Percentiles rank a stretch among this genome's conserved stretches.
Conservation (phyloP, 2,329 filamentous ascomycete genomes). For the Aspergillus sp. region DNA sequence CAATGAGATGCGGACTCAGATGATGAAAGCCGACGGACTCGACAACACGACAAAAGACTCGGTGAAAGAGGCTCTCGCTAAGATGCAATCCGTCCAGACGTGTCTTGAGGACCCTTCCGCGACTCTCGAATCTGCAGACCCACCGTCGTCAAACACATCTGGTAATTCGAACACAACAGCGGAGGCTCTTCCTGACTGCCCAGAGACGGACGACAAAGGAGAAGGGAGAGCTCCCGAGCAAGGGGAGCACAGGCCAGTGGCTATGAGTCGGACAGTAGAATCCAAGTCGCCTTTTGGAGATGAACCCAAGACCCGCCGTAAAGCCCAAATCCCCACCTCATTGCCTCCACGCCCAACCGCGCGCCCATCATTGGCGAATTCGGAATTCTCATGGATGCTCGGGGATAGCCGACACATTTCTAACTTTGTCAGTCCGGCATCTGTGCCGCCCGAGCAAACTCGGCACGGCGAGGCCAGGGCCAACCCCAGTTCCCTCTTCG, state of each 20-base stretch:
- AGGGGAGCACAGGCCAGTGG: constrained; percentile 3
- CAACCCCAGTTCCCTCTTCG: constrained; percentile 34
- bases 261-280: constrained; percentile 3
- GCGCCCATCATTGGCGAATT: constrained; percentile 44
- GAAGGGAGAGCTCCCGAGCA: constrained; percentile 1
- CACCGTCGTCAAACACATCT: constrained; percentile 2
- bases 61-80: constrained; percentile 37
- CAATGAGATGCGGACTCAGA: constrained; percentile 36
- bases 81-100: constrained; percentile 42
- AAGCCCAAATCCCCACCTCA: constrained; percentile 14
- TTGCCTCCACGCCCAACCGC: constrained; percentile 22
- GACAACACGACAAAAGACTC: constrained; percentile 26
- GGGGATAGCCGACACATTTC: constrained; percentile 44
- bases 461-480: constrained; percentile 30
- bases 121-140: constrained; percentile 19
- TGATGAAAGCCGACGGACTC: constrained; percentile 24
- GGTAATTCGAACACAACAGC: constrained; percentile 5
- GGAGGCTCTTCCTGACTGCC: not conserved
- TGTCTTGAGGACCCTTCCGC: constrained; percentile 41
- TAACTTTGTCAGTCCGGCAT: constrained; percentile 45
- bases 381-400: constrained; percentile 52
- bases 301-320: constrained; percentile 4
- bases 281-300: constrained; percentile 9
- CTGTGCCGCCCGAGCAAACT: constrained; percentile 44
- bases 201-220: not conserved